phyloP scores from a whole-genome alignment of 2,329 filamentous ascomycete species.

The Knufia fluminis region DNA sequence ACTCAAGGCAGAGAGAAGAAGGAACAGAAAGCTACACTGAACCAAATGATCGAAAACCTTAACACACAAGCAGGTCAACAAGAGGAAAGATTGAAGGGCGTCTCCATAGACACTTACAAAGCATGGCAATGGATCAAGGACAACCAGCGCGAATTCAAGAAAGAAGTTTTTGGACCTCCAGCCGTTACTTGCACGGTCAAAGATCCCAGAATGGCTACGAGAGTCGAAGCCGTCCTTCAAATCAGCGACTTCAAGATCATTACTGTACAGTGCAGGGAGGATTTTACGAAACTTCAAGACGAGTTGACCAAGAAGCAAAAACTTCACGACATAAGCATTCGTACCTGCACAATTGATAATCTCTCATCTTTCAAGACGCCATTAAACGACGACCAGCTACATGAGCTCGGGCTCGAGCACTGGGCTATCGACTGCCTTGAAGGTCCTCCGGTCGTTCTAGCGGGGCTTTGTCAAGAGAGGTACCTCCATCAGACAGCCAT shows the following conservation, averaged over 20 bases:
- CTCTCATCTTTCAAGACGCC: slow-evolving; percentile 49
- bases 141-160: slow-evolving; percentile 60
- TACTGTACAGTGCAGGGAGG: slow-evolving; percentile 64
- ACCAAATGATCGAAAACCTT: slow-evolving; percentile 37
- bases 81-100: slow-evolving; percentile 51
- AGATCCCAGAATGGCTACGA: slow-evolving; percentile 56
- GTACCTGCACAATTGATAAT: slow-evolving; percentile 33
- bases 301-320: slow-evolving; percentile 55
- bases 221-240: slow-evolving; percentile 50
- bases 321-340: slow-evolving; percentile 62
- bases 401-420: slow-evolving; percentile 59
- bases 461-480: slow-evolving; percentile 73
- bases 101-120: slow-evolving; percentile 54
- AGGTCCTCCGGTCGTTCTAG: slow-evolving; percentile 73
- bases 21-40: slow-evolving; percentile 31
- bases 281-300: slow-evolving; percentile 64
- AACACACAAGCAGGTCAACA: slow-evolving; percentile 61
- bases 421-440: slow-evolving; percentile 71
- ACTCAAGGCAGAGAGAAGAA: slow-evolving; percentile 30
- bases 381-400: slow-evolving; percentile 47
- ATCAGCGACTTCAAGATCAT: slow-evolving; percentile 51
- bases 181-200: slow-evolving; percentile 72
- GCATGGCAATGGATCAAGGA: slow-evolving; percentile 77
- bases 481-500: slow-evolving; percentile 61
- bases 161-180: slow-evolving; percentile 70